phyloP scores from a whole-genome alignment of 306 rosid species.

The Delonix regia region DNA sequence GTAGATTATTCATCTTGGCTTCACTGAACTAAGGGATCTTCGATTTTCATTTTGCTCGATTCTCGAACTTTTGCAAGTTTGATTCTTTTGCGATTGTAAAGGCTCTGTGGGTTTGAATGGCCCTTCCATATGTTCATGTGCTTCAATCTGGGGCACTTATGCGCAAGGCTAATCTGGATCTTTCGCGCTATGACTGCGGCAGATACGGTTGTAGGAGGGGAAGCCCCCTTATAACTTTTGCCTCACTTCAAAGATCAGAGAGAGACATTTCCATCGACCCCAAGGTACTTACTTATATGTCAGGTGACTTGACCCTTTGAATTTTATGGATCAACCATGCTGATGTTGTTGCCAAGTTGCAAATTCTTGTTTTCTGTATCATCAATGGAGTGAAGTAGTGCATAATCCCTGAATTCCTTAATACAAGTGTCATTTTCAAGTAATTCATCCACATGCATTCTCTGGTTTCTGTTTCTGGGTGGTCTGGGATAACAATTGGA shows the following conservation, averaged over 20 bases:
- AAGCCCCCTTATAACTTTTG: slow-evolving; percentile 19
- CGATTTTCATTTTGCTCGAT: background rate
- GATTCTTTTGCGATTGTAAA: background rate
- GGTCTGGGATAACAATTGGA: background rate
- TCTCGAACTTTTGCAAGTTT: background rate
- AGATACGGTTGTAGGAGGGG: slow-evolving; percentile 18
- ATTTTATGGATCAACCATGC: background rate
- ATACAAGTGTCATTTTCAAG: background rate
- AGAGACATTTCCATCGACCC: slow-evolving; percentile 22
- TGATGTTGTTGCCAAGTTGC: background rate
- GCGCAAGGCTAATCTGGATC: slow-evolving; percentile 31
- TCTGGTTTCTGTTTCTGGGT: background rate
- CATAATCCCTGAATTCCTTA: background rate
- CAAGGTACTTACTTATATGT: slow-evolving; percentile 37
- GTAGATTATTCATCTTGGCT: background rate
- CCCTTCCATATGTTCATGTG: slow-evolving; percentile 46
- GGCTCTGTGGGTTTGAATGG: slow-evolving; percentile 35
- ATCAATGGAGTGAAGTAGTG: background rate
- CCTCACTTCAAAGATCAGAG: slow-evolving; percentile 42
- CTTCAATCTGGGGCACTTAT: slow-evolving; percentile 33
- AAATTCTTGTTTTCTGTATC: background rate
- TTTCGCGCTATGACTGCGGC: slow-evolving; percentile 24
- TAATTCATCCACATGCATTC: background rate
- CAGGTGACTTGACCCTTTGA: background rate
- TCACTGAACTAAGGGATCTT: background rate